A percentile compares a stretch with the other conserved stretches of the same genome.
phyloP scores from a whole-genome alignment of 1,284 basidiomycete genomes.

The Coniferiporia sulphurascens region DNA sequence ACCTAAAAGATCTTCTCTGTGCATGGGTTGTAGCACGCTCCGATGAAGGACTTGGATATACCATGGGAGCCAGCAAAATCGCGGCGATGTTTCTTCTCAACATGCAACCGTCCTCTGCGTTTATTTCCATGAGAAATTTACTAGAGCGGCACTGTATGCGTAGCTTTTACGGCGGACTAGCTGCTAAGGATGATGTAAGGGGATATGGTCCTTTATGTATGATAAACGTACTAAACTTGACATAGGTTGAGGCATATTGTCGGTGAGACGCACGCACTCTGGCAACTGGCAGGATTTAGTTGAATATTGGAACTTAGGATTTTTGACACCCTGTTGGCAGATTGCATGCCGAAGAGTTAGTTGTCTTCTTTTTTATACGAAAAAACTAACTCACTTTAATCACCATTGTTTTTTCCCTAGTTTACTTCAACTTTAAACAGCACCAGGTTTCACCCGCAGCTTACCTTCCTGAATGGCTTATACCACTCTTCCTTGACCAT shows the following conservation, averaged over 20 bases:
- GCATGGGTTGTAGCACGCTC: constrained; percentile 91
- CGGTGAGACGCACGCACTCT: constrained; percentile 21
- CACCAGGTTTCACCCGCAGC: constrained; percentile 77
- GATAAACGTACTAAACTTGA: constrained; percentile 23
- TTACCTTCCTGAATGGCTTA: constrained; percentile 78
- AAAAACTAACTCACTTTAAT: constrained; percentile 19
- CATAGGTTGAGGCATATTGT: constrained; percentile 71
- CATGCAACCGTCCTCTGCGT: constrained; percentile 75
- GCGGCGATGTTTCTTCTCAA: constrained; percentile 90
- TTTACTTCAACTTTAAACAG: constrained; percentile 95
- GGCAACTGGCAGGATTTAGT: constrained; percentile 13
- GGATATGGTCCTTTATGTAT: not conserved
- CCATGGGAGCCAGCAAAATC: constrained; percentile 61
- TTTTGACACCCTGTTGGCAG: constrained; percentile 87
- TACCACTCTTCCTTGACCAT: constrained; percentile 82
- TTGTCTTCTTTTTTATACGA: not conserved
- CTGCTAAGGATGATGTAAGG: constrained; percentile 76
- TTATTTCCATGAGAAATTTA: constrained; percentile 85
- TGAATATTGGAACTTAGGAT: constrained; percentile 49
- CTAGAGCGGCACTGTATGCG: constrained; percentile 82
- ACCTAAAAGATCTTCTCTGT: constrained; percentile 82
- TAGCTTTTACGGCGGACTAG: constrained; percentile 76
- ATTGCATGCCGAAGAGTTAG: constrained; percentile 91
- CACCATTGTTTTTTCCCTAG: constrained; percentile 33
- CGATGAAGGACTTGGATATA: constrained; percentile 84